Evolutionary conservation across 2,329 filamentous ascomycete genomes (phyloP).

Genomic region (Sarocladiaceae sp.): DNA sequence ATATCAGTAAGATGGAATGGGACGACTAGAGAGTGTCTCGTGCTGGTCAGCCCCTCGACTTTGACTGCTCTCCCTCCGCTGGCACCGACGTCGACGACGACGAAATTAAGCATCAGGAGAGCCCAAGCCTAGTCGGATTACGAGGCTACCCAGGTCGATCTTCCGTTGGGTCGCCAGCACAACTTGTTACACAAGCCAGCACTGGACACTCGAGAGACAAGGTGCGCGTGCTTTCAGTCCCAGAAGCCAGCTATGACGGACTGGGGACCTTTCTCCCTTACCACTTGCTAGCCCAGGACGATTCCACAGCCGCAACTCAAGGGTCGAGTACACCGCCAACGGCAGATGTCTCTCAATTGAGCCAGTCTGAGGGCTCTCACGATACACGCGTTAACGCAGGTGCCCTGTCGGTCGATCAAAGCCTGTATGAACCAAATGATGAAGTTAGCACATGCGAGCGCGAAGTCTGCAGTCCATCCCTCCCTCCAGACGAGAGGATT

Average conservation of each 20-base stretch:
- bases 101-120: too few relatives aligned
- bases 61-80: too few relatives aligned
- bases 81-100: too few relatives aligned
- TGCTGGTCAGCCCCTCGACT: too few relatives aligned
- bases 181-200: background rate
- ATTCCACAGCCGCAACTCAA: background rate
- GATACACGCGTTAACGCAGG: background rate
- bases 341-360: background rate
- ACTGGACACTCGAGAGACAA: background rate
- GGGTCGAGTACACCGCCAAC: background rate
- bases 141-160: too few relatives aligned
- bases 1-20: too few relatives aligned
- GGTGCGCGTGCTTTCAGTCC: background rate
- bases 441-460: too few relatives aligned
- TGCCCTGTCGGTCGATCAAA: background rate
- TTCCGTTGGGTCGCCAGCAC: background rate
- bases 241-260: background rate
- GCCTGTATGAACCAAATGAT: too few relatives aligned
- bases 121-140: too few relatives aligned
- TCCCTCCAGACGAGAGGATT: too few relatives aligned
- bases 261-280: background rate
- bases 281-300: background rate
- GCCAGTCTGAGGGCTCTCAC: background rate
- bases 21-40: too few relatives aligned
- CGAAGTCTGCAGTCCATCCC: too few relatives aligned